Evolutionary conservation across 441 rosid species (phyloP).

Genomic region (Eruca vesicaria): DNA sequence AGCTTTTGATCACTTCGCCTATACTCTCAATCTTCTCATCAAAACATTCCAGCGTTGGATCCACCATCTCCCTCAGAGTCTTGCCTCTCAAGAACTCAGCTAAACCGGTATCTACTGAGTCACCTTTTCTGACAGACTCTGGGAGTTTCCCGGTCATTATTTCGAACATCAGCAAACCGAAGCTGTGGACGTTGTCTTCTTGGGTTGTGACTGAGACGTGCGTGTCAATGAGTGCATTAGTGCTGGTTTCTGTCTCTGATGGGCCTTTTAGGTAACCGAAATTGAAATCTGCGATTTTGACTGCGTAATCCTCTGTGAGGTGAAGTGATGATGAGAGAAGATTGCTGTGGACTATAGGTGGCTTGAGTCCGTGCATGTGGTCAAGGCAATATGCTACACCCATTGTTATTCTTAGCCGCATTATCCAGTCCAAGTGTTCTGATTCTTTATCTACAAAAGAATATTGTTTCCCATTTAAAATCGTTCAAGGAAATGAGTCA

Average conservation of each 20-base stretch:
- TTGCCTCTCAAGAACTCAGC: conserved; percentile 47
- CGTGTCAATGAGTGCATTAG: conserved; percentile 36
- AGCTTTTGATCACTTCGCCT: conserved; percentile 43
- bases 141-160: conserved; percentile 71
- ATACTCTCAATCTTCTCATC: conserved; percentile 46
- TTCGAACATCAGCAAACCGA: conserved; percentile 66
- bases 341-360: conserved; percentile 52
- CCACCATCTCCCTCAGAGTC: conserved; percentile 44
- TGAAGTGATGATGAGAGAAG: conserved; percentile 50
- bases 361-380: conserved; percentile 58
- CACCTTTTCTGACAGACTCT: conserved; percentile 31
- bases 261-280: conserved; percentile 49
- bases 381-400: conserved; percentile 67
- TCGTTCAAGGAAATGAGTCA: not conserved
- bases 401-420: conserved; percentile 65
- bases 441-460: conserved; percentile 57
- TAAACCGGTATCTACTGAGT: conserved; percentile 48
- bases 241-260: conserved; percentile 36
- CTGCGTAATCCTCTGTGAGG: conserved; percentile 70
- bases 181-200: conserved; percentile 67
- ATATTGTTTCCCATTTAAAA: not conserved
- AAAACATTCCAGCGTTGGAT: conserved; percentile 48
- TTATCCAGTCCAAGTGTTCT: conserved; percentile 69
- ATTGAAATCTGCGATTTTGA: conserved; percentile 55
- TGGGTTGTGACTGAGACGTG: conserved; percentile 34